Base-by-base conservation (phyloP, 1,284 basidiomycete genomes). In the Garcileccinum viscosum region DNA sequence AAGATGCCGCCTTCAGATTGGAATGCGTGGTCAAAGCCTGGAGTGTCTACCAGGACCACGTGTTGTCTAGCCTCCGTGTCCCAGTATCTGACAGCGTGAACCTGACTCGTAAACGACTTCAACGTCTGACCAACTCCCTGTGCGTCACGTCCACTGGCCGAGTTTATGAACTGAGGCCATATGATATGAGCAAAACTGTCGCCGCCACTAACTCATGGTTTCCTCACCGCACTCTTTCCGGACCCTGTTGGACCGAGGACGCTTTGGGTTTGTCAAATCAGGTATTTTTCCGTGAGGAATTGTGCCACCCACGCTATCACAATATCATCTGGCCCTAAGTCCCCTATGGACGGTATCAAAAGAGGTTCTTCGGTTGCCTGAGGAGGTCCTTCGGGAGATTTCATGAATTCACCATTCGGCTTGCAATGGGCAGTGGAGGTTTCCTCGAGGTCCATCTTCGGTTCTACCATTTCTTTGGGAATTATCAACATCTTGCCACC, bases 1-100 rank as follows among this genome's bases (percentile, higher is more conserved):
- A 78, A 65, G 44, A 78, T 68, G 14, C 75, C 73, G 1, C 69
- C 35, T 40, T 76, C 76, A 24, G 68, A 72, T 44, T 67, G 72
- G 7, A 38, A 53, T 2, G 65, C 66, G 42, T 67, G 33, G 27
- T 68, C 63, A 35, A 71, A 69, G 2, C 72, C 69, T 0, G 69
- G 72, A 1, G 63, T 68, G 37, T 73, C 72, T 22, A 73, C 62
- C 27, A 73, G 64, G 5, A 71, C 66, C 1, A 73, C 42, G 6
- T 14, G 8, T 38, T 35, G 33, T 38, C 27, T 7, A 17, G 53
- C 64, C n/a, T 30, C 56, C 14, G 59, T 30, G 27, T 69, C 59
- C 24, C 42, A 33, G 42, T 70, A 71, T 47, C 35, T 67, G 24
- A 70, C 35, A 3, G 68, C 35, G 8, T 38, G 50, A 17, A 79